Conservation (phyloP, 1,284 basidiomycete genomes). For the Tetrapyrgos nigripes region DNA sequence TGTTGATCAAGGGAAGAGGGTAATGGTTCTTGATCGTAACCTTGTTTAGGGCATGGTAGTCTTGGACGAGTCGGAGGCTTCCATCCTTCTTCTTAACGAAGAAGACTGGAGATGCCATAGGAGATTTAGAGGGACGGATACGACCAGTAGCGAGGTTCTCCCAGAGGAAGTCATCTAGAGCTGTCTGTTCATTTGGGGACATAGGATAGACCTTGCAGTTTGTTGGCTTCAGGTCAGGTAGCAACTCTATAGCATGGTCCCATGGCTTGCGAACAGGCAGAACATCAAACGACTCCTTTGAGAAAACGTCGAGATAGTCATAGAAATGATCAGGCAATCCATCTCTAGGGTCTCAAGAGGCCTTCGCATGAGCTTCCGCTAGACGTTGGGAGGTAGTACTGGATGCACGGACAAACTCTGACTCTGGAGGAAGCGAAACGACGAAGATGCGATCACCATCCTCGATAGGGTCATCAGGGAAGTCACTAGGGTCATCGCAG, state of each 20-base stretch:
- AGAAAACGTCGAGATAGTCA: too few species aligned
- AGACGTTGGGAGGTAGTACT: constrained; percentile 13
- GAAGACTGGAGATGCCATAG: constrained; percentile 36
- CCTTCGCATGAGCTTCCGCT: constrained; percentile 9
- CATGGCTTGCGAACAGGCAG: not conserved
- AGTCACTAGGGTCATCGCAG: constrained; percentile 3
- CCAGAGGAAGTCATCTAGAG: constrained; percentile 27
- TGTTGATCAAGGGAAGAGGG: constrained; percentile 37
- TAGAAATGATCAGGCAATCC: not conserved
- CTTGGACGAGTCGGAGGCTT: constrained; percentile 23
- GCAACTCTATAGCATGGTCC: constrained; percentile 3
- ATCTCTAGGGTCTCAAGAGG: not conserved
- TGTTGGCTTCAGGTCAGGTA: not conserved
- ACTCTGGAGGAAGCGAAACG: not conserved
- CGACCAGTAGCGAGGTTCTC: constrained; percentile 25
- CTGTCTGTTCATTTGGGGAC: constrained; percentile 24
- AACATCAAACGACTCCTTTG: too few species aligned
- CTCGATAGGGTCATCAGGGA: constrained; percentile 5
- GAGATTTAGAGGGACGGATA: constrained; percentile 26
- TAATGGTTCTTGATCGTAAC: constrained; percentile 38
- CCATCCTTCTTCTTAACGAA: constrained; percentile 31
- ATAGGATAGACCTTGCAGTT: constrained; percentile 27
- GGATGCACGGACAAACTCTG: constrained; percentile 7
- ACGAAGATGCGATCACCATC: constrained; percentile 12
- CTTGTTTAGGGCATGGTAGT: constrained; percentile 40